Percentiles rank a stretch among this genome's conserved stretches.
Conservation (phyloP, 2,329 filamentous ascomycete genomes). For the Penicillium sp. region DNA sequence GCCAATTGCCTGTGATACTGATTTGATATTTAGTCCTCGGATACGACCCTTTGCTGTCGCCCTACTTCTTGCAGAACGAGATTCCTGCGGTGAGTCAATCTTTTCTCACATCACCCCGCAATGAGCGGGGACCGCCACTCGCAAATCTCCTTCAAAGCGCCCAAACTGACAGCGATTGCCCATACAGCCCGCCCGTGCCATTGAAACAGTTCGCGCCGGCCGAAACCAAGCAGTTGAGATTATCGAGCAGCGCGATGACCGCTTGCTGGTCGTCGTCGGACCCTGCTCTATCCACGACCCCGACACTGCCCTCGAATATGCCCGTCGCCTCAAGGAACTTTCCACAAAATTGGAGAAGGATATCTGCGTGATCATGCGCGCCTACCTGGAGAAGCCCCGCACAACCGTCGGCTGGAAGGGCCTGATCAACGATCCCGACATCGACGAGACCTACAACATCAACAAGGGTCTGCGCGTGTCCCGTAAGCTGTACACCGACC, state of each 20-base stretch:
- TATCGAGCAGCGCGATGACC: constrained; percentile 73
- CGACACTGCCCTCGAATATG: constrained; percentile 82
- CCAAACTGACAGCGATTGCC: constrained; percentile 14
- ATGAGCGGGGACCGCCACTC: constrained; percentile 62
- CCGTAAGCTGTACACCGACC: constrained; percentile 88
- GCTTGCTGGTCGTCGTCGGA: constrained; percentile 89
- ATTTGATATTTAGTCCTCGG: constrained; percentile 66
- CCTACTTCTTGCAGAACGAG: constrained; percentile 81
- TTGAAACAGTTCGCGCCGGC: constrained; percentile 45
- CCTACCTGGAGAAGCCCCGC: constrained; percentile 97
- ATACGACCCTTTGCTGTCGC: constrained; percentile 90
- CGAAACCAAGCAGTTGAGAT: constrained; percentile 65
- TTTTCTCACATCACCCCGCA: constrained; percentile 63
- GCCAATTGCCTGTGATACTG: not conserved
- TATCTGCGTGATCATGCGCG: constrained; percentile 92
- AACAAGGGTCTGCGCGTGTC: constrained; percentile 95
- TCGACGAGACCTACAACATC: constrained; percentile 96
- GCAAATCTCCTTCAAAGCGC: constrained; percentile 45
- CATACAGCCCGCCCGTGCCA: constrained; percentile 39
- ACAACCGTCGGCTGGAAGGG: constrained; percentile 99
- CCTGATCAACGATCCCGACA: constrained; percentile 97
- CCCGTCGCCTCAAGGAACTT: constrained; percentile 70
- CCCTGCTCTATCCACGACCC: constrained; percentile 98
- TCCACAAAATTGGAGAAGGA: constrained; percentile 78
- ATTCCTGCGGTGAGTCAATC: constrained; percentile 65